Base-by-base conservation (phyloP, 495 filamentous ascomycete species). In the Chlorociboria aeruginascens region DNA sequence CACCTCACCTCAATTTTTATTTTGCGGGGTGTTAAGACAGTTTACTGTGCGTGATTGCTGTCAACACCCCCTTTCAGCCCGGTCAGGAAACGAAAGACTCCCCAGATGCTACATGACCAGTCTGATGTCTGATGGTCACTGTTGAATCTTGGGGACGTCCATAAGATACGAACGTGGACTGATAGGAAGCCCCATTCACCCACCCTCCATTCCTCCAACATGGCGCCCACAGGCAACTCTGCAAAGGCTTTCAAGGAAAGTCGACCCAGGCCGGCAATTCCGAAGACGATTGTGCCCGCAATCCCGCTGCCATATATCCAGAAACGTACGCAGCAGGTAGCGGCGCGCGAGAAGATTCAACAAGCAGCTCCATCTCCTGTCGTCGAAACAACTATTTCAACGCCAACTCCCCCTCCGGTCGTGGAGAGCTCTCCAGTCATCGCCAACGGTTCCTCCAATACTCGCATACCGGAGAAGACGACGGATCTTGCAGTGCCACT, bases 261-360 rank as follows among this genome's bases (percentile, higher is more conserved):
- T 44, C 58, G 55, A 7, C 38, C 48, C 12, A 64, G 63, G 45
- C 62, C 61, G 14, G 40, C 56, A 25, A 59, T 65, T 7, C 35
- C 52, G 2, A 48, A 42, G 35, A 11, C 49, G 1, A 41, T 61
- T 40, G 45, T 66, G 6, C 65, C 66, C 43, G 66, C 63, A 12
- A 65, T 69, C 37, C 66, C 66, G 11, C 53, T 69, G 34, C 51
- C 64, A 13, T 63, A 64, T 39, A 60, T 67, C 29, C 52, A 61
- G 39, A 66, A 64, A 42, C 62, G 55, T 20, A 38, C 49, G 47
- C 56, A 60, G 32, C 49, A 53, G n/a, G 37, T 51, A 33, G 51
- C 46, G 14, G 52, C 55, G 16, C 45, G 49, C 13, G 48, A 49
- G 11, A 52, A 52, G 29, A 43, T 46, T 8, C 56, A 43, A 37